A percentile compares a stretch with the other conserved stretches of the same genome.
phyloP scores from a whole-genome alignment of 768 basidiomycete species.

The Cystofilobasidium ferigula region DNA sequence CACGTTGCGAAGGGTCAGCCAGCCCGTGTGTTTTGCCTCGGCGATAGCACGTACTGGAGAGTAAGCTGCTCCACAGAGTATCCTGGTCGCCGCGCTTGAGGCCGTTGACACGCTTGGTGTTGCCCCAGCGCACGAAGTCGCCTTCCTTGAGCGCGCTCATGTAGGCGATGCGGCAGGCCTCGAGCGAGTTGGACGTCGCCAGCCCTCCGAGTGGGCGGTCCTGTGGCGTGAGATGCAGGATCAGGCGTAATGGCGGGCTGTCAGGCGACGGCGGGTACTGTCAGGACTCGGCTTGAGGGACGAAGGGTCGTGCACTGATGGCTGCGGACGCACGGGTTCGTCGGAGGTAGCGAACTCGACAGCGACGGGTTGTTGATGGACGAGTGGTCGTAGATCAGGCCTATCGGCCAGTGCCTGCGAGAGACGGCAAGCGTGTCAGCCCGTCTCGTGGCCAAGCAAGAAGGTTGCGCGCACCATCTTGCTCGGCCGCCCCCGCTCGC shows the following conservation, averaged over 20 bases:
- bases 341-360: slow-evolving; percentile 31
- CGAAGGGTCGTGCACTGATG: slow-evolving; percentile 76
- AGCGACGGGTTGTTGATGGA: slow-evolving; percentile 44
- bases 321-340: slow-evolving; percentile 23
- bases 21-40: neutral
- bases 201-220: slow-evolving; percentile 80
- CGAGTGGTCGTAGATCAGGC: slow-evolving; percentile 66
- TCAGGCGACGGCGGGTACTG: neutral
- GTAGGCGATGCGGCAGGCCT: slow-evolving; percentile 83
- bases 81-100: slow-evolving; percentile 86
- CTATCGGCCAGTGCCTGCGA: slow-evolving; percentile 92
- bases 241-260: slow-evolving; percentile 15
- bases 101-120: slow-evolving; percentile 83
- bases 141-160: slow-evolving; percentile 95
- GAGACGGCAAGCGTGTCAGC: neutral
- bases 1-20: too few species aligned
- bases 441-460: neutral
- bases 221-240: slow-evolving; percentile 10
- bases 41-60: slow-evolving; percentile 58
- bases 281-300: slow-evolving; percentile 46
- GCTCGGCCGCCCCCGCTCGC: slow-evolving; percentile 39
- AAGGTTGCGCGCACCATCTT: slow-evolving; percentile 28
- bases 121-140: slow-evolving; percentile 94
- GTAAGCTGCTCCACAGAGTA: slow-evolving; percentile 91
- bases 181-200: slow-evolving; percentile 63